Percentiles rank a stretch among this genome's conserved stretches.
Evolutionary conservation across 2,329 filamentous ascomycete species (phyloP).

Genomic region (Helotiales sp.): DNA sequence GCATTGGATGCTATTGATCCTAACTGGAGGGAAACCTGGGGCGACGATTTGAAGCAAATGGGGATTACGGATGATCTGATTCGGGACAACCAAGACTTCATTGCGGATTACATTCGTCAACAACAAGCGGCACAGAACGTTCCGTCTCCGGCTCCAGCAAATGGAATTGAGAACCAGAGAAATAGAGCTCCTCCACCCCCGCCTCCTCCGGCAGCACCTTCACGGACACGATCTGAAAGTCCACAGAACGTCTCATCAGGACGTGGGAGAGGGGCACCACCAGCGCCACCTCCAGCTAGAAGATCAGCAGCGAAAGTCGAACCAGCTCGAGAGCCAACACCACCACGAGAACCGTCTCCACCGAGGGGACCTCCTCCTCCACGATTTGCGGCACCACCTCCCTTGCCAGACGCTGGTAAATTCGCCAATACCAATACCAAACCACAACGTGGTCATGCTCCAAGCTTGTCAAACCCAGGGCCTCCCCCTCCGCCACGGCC

Average conservation of each 20-base stretch:
- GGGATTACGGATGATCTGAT: conserved; percentile 70
- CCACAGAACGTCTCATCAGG: conserved; percentile 38
- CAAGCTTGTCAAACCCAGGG: conserved; percentile 58
- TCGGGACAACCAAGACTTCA: conserved; percentile 71
- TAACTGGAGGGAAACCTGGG: conserved; percentile 68
- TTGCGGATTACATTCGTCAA: conserved; percentile 66
- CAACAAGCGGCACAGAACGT: conserved; percentile 56
- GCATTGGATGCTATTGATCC: conserved; percentile 68
- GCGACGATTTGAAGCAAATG: conserved; percentile 65
- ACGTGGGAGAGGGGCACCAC: conserved; percentile 48
- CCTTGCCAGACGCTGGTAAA: conserved; percentile 87
- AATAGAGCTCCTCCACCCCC: conserved; percentile 64
- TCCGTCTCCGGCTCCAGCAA: conserved; percentile 45
- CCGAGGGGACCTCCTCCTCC: conserved; percentile 63
- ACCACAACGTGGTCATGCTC: conserved; percentile 51
- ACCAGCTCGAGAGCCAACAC: conserved; percentile 54
- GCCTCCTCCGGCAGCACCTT: conserved; percentile 57
- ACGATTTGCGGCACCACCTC: conserved; percentile 83
- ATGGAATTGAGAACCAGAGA: conserved; percentile 51
- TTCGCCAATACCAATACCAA: conserved; percentile 65
- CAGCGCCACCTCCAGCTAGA: conserved; percentile 64
- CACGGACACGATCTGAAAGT: conserved; percentile 41
- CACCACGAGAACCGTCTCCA: conserved; percentile 74
- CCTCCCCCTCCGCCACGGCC: conserved; percentile 72
- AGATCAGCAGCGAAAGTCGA: conserved; percentile 62